phyloP scores from a whole-genome alignment of 2,329 filamentous ascomycete genomes.

The Parafenestella ontariensis region DNA sequence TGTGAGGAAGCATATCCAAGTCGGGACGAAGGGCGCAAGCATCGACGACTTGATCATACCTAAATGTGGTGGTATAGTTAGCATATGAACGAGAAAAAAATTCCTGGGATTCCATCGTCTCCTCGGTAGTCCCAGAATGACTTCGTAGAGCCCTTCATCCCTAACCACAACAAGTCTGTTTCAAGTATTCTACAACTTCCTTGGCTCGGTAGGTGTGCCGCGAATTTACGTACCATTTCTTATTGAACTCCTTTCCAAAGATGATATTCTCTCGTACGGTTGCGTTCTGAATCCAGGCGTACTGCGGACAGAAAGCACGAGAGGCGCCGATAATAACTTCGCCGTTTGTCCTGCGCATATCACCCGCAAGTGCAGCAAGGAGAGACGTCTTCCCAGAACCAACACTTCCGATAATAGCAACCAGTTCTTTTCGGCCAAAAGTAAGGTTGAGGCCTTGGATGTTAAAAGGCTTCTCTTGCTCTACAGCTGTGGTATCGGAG shows the following conservation, averaged over 20 bases:
- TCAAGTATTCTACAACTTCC: too few species aligned
- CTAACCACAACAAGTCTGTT: too few species aligned
- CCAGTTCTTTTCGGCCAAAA: constrained; percentile 76
- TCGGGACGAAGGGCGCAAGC: constrained; percentile 87
- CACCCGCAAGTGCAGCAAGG: constrained; percentile 85
- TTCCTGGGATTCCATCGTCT: too few species aligned
- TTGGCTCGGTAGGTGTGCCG: too few species aligned
- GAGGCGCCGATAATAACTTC: constrained; percentile 77
- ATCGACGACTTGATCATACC: constrained; percentile 75
- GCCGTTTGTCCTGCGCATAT: constrained; percentile 86
- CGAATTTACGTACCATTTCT: constrained; percentile 65
- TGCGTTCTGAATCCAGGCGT: constrained; percentile 96
- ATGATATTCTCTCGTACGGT: constrained; percentile 87
- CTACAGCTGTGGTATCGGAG: constrained; percentile 52
- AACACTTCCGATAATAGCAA: constrained; percentile 88
- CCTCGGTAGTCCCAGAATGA: too few species aligned
- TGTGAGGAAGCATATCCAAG: constrained; percentile 89
- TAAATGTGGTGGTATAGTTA: too few species aligned
- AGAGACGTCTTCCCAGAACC: constrained; percentile 91
- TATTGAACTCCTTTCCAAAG: constrained; percentile 79
- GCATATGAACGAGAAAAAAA: too few species aligned
- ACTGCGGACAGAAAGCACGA: constrained; percentile 91
- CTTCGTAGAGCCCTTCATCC: too few species aligned
- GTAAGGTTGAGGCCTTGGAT: constrained; percentile 72
- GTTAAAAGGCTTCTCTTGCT: constrained; percentile 72